Evolutionary conservation across 345 rosid species (phyloP).

Genomic region (Rhizophora mangle): DNA sequence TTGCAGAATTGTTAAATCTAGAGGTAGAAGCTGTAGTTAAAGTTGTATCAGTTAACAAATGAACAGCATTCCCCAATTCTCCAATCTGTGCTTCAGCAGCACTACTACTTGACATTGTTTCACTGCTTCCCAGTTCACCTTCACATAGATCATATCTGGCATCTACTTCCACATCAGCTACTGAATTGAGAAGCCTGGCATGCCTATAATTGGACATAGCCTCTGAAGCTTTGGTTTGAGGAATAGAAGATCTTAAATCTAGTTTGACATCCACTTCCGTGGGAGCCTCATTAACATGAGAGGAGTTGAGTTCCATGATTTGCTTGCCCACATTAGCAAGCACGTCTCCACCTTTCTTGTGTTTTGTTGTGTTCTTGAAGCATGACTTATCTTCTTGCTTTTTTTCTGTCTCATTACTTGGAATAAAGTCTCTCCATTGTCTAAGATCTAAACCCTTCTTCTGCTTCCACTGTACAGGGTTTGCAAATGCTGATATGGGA

Average conservation of each 20-base stretch:
- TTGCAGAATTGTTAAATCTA: conserved; percentile 24
- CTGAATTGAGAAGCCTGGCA: conserved; percentile 10
- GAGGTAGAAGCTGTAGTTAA: conserved; percentile 27
- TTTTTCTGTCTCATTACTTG: conserved; percentile 22
- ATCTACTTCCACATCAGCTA: conserved; percentile 25
- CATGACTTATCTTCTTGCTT: conserved; percentile 6
- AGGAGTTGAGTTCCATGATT: conserved; percentile 7
- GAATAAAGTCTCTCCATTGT: conserved; percentile 44
- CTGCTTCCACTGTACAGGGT: conserved; percentile 69
- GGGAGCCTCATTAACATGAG: conserved; percentile 21
- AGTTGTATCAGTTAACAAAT: conserved; percentile 10
- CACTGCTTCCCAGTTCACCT: conserved; percentile 20
- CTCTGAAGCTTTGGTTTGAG: conserved; percentile 14
- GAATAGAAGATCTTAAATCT: conserved; percentile 11
- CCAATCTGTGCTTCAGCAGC: conserved; percentile 8
- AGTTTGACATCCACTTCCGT: conserved; percentile 32
- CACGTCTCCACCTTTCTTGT: conserved; percentile 14
- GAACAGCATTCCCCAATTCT: conserved; percentile 14
- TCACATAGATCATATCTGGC: conserved; percentile 2
- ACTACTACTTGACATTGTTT: conserved; percentile 17
- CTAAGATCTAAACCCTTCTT: conserved; percentile 50
- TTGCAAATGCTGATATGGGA: conserved; percentile 52
- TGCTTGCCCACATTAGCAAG: conserved; percentile 9
- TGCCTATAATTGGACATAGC: conserved; percentile 14
- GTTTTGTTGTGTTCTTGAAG: conserved; percentile 21